Base-by-base conservation (phyloP, 257 asterid genomes). In the Datura wrightii region DNA sequence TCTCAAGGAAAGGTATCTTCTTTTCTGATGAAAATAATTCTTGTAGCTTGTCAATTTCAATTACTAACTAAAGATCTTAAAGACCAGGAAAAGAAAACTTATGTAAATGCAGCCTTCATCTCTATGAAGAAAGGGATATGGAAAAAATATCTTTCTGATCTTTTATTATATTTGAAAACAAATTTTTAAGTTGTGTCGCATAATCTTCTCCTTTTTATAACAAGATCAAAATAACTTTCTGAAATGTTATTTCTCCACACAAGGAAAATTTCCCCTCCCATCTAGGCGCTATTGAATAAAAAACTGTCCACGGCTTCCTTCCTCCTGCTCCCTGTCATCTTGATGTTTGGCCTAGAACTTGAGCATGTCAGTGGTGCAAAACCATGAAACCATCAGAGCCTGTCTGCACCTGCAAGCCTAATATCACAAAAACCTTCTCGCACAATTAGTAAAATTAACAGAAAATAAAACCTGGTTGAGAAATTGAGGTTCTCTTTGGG, bases 1-100 rank as follows among this genome's bases (percentile, higher is more conserved):
- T 6, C 70, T 86, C 6, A 93, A 87, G 72, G 95, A 90, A 6
- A 89, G 97, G 90, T 89, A 89, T 19, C 42, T 46, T 9, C 53
- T 15, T 48, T 82, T 16, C 56, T 41, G 62, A 31, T 34, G 18
- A 34, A 78, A 52, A 36, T 7, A 78, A 8, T 34, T 76, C 3
- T 24, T 11, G 11, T 76, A 50, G 62, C 42, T 76, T 24, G 44
- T 74, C 1, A 13, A 76, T 76, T 48, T 50, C 46, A 18, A 48
- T 76, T 10, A 46, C 81, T 48, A 74, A 48, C 48, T 52, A 74
- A 74, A 74, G 41, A 74, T 24, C 80, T 74, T 11, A 62, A 46
- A 48, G 59, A 50, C 80, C 9, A 46, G 18, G 80, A 19, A 19
- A 74, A 74, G 59, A 52, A 31, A 63, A 63, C 71, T 31, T 63